Percentiles rank a stretch among this genome's conserved stretches.
Conservation (phyloP, 1,284 basidiomycete genomes). For the Albatrellus sp. region DNA sequence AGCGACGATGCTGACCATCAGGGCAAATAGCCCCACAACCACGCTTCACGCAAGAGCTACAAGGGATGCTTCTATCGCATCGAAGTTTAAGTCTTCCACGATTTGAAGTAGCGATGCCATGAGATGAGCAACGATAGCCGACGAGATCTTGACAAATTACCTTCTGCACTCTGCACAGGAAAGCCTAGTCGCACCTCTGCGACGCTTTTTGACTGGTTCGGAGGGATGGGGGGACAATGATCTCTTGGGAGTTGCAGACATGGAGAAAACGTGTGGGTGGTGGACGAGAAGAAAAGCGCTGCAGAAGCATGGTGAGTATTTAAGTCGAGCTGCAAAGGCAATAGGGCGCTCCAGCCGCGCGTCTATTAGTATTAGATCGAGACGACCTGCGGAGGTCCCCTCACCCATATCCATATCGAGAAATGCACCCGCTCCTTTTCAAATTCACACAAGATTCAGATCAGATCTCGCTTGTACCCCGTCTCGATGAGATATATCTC, state of each 20-base stretch:
- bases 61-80: slow-evolving; percentile 60
- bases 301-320: no score
- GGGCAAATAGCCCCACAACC: slow-evolving; percentile 66
- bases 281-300: no score
- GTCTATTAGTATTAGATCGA: no score
- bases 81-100: slow-evolving; percentile 51
- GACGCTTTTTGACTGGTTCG: slow-evolving; percentile 46
- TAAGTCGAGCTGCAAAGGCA: no score
- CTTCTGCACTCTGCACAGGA: slow-evolving; percentile 70
- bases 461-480: no score
- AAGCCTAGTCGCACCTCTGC: slow-evolving; percentile 63
- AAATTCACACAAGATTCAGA: no score
- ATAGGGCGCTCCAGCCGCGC: no score
- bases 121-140: not conserved
- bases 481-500: no score
- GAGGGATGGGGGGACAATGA: slow-evolving; percentile 14
- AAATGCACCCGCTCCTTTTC: no score
- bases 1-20: slow-evolving; percentile 24
- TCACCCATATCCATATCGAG: no score
- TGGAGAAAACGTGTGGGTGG: slow-evolving; percentile 10
- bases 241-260: slow-evolving; percentile 24
- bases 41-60: slow-evolving; percentile 51
- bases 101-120: not conserved
- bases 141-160: slow-evolving; percentile 14
- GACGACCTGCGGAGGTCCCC: no score